phyloP scores from a whole-genome alignment of 306 rosid genomes.

The Acmispon strigosus region DNA sequence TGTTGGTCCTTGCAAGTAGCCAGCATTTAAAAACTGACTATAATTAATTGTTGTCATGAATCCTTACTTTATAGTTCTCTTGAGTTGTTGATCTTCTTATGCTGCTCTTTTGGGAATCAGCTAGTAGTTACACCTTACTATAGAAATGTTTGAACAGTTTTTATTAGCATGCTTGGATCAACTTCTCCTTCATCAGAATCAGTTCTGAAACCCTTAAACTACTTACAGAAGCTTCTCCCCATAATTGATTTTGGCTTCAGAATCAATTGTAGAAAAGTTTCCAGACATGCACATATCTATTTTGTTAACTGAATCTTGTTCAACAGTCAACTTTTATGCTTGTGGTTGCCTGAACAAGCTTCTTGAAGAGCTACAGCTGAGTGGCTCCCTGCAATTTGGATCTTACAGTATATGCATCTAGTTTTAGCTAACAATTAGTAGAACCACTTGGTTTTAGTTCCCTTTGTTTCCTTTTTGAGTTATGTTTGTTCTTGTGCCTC shows the following conservation, averaged over 20 bases:
- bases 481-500: conserved; percentile 7
- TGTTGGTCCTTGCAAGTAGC: background rate
- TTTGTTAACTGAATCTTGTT: background rate
- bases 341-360: background rate
- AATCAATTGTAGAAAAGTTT: no score
- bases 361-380: background rate
- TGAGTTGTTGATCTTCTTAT: background rate
- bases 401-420: no score
- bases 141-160: no score
- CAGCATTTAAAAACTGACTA: background rate
- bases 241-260: no score
- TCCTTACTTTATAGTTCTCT: background rate
- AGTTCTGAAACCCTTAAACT: no score
- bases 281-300: no score
- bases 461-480: background rate
- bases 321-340: background rate
- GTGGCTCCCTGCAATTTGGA: background rate
- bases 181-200: no score
- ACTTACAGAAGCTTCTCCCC: no score
- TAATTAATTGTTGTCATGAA: background rate
- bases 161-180: no score
- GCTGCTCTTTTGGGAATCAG: background rate
- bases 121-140: background rate
- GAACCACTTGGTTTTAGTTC: background rate
- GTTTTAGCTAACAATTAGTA: background rate